These are phyloP conservation scores for Diaporthe sp. DNA, from an alignment of 2,329 filamentous ascomycete species.

Conservation along the genomic window DNA sequence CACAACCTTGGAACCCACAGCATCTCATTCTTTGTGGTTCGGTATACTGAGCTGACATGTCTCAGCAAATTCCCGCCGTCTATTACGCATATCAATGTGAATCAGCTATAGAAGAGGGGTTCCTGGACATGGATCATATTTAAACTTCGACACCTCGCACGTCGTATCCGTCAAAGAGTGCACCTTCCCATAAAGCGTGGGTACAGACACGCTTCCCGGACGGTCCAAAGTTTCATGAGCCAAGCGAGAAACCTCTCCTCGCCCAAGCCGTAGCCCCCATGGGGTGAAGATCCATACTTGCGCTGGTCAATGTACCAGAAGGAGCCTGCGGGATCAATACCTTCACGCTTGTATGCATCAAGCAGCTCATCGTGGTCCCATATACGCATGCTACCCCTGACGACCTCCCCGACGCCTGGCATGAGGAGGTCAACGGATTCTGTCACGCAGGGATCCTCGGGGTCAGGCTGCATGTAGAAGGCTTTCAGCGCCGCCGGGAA, in stretches of 20 bases:
- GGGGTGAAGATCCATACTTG: not conserved
- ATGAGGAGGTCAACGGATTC: not conserved
- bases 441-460: not conserved
- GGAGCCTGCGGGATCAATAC: not conserved
- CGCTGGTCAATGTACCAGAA: not conserved
- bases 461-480: not conserved
- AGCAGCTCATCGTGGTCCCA: not conserved
- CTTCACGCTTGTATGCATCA: not conserved
- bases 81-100: too few relatives aligned
- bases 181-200: not conserved
- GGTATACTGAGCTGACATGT: too few relatives aligned
- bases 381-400: not conserved
- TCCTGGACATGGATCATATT: too few relatives aligned
- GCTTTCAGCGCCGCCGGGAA: not conserved
- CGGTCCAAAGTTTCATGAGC: not conserved
- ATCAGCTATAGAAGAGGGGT: too few relatives aligned
- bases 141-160: too few relatives aligned
- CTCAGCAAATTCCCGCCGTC: too few relatives aligned
- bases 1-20: too few relatives aligned
- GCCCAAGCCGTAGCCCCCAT: not conserved
- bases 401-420: not conserved
- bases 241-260: not conserved
- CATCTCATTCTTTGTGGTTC: too few relatives aligned
- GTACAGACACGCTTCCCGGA: not conserved
- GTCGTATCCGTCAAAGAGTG: not conserved